Evolutionary conservation across 345 rosid species (phyloP).

Genomic region (Noccaea bulbosa): DNA sequence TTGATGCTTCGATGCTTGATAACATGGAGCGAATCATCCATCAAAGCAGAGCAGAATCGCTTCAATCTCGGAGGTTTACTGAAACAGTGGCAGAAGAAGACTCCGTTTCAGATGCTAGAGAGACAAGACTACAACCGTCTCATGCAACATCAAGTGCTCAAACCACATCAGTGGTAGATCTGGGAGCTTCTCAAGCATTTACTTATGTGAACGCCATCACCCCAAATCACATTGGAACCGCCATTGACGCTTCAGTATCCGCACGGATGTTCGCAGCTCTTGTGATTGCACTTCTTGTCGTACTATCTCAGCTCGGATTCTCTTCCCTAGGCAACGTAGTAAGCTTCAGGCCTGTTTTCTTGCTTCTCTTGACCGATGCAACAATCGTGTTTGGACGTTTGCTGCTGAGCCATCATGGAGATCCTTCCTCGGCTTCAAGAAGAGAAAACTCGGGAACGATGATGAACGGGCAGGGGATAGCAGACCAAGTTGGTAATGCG

Average conservation of each 20-base stretch:
- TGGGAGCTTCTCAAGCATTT: constrained; percentile 38
- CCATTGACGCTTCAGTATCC: constrained; percentile 56
- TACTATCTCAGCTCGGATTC: constrained; percentile 59
- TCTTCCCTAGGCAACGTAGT: constrained; percentile 57
- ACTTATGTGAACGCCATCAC: constrained; percentile 38
- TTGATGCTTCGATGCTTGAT: constrained; percentile 33
- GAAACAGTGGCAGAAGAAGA: constrained; percentile 32
- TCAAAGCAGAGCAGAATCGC: constrained; percentile 35
- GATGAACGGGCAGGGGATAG: constrained; percentile 49
- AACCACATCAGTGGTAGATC: constrained; percentile 40
- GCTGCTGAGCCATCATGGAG: constrained; percentile 44
- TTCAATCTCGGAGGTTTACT: constrained; percentile 7
- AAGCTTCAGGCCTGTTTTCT: constrained; percentile 70
- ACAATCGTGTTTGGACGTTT: constrained; percentile 57
- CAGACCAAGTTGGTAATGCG: constrained; percentile 61
- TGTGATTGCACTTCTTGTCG: constrained; percentile 54
- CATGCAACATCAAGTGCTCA: constrained; percentile 42
- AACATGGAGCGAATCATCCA: constrained; percentile 23
- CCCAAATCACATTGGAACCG: constrained; percentile 59
- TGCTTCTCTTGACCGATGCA: constrained; percentile 63
- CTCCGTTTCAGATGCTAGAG: constrained; percentile 36
- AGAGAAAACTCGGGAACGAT: constrained; percentile 44
- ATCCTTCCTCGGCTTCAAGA: constrained; percentile 24
- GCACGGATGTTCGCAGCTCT: constrained; percentile 57
- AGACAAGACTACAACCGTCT: constrained; percentile 33